phyloP scores from a whole-genome alignment of 2,329 filamentous ascomycete genomes.

The Macrophomina phaseolina region DNA sequence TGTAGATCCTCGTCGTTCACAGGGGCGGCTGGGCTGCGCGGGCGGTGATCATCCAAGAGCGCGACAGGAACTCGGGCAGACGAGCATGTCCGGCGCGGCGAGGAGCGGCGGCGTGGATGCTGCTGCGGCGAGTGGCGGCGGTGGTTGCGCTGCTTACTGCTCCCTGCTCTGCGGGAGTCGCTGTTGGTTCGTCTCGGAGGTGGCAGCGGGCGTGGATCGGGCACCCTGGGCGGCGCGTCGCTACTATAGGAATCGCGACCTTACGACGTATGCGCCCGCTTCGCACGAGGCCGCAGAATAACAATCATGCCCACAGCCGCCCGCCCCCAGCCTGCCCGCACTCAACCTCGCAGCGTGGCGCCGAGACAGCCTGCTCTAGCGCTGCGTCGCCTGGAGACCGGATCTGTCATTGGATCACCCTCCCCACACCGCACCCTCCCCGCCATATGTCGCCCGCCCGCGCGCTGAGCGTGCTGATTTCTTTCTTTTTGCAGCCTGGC shows the following conservation, averaged over 20 bases:
- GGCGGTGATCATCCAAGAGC: slow-evolving; percentile 30
- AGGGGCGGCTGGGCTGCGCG: slow-evolving; percentile 28
- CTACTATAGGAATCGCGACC: slow-evolving; percentile 16
- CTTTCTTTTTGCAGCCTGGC: background rate
- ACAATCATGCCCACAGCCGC: background rate
- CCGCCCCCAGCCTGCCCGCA: slow-evolving; percentile 5
- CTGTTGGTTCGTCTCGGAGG: slow-evolving; percentile 10
- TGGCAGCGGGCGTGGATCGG: slow-evolving; percentile 13
- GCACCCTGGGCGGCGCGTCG: slow-evolving; percentile 3
- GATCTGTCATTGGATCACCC: slow-evolving; percentile 21
- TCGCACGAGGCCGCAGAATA: background rate
- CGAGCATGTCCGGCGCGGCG: slow-evolving; percentile 24
- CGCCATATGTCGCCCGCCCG: background rate
- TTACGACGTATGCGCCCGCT: slow-evolving; percentile 3
- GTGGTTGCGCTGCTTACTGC: slow-evolving; percentile 19
- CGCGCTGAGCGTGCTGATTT: slow-evolving; percentile 11
- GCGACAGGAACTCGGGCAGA: slow-evolving; percentile 13
- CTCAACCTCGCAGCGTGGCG: slow-evolving; percentile 5
- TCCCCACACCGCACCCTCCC: slow-evolving; percentile 17
- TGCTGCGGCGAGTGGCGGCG: slow-evolving; percentile 16
- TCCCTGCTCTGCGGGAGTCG: slow-evolving; percentile 12
- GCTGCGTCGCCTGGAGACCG: background rate
- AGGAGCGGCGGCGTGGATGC: slow-evolving; percentile 23
- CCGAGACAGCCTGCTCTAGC: slow-evolving; percentile 23
- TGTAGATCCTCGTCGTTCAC: slow-evolving; percentile 33